A percentile compares a stretch with the other conserved stretches of the same genome.
Evolutionary conservation across 768 basidiomycete genomes (phyloP).

Genomic region (Boletus subparvulus): DNA sequence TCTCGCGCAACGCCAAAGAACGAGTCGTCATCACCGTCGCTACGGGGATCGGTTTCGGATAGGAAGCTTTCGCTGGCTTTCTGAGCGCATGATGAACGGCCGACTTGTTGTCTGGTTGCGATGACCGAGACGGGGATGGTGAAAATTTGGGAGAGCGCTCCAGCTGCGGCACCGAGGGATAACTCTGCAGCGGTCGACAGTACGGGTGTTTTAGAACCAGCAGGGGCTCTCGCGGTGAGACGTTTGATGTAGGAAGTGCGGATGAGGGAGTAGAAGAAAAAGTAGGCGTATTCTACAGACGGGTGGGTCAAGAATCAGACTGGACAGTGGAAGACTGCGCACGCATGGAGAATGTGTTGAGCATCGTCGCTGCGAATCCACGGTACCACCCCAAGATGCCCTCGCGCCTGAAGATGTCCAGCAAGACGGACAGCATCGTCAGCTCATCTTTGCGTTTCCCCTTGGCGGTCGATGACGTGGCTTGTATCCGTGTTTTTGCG

Average conservation of each 20-base stretch:
- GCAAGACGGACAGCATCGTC: conserved; percentile 63
- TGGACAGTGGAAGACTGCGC: conserved; percentile 3
- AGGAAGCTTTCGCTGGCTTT: not conserved
- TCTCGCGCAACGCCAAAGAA: conserved; percentile 79
- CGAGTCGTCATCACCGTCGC: conserved; percentile 52
- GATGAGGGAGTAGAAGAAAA: conserved; percentile 97
- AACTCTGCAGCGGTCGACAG: conserved; percentile 81
- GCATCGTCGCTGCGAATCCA: conserved; percentile 95
- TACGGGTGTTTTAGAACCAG: conserved; percentile 58
- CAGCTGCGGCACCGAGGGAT: conserved; percentile 85
- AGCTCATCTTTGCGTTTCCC: conserved; percentile 48
- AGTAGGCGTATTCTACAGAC: conserved; percentile 92
- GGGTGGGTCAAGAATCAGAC: not conserved
- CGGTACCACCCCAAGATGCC: conserved; percentile 83
- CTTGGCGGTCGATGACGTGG: conserved; percentile 55
- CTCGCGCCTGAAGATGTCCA: conserved; percentile 74
- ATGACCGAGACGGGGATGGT: conserved; percentile 98
- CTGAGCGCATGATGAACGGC: conserved; percentile 35
- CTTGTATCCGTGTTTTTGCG: conserved; percentile 94
- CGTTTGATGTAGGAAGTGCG: conserved; percentile 80
- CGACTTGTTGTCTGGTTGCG: conserved; percentile 95
- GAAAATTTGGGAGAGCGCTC: conserved; percentile 94
- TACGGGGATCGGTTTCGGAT: not conserved
- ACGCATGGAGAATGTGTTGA: conserved; percentile 99
- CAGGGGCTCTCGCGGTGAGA: conserved; percentile 54